These are phyloP conservation scores for Lathyrus aphaca DNA, from an alignment of 306 rosid genomes.

Conservation along the genomic window DNA sequence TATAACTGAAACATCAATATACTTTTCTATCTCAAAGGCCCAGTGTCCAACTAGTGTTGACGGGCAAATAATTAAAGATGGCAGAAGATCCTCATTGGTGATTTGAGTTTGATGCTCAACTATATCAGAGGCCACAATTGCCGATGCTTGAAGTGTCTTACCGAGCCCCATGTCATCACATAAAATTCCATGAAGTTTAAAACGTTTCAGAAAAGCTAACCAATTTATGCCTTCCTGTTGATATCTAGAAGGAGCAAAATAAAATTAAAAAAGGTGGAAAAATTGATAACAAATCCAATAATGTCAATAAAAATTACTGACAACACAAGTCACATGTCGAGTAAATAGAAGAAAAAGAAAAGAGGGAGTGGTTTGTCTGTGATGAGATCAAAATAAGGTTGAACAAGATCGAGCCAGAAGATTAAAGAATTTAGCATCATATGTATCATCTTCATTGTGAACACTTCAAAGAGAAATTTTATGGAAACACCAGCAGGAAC, in stretches of 20 bases:
- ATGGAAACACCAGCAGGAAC: background rate
- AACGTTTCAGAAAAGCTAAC: constrained; percentile 93
- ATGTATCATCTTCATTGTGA: constrained; percentile 9
- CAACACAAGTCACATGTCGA: constrained; percentile 20
- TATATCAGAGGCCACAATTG: constrained; percentile 89
- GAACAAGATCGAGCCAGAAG: constrained; percentile 12
- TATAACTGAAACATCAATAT: constrained; percentile 72
- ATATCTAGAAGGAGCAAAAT: constrained; percentile 62
- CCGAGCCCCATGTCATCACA: constrained; percentile 99
- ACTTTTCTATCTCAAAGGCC: constrained; percentile 97
- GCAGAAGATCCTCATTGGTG: constrained; percentile 53
- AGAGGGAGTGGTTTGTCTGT: background rate
- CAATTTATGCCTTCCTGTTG: constrained; percentile 99
- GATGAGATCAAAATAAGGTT: constrained; percentile 28
- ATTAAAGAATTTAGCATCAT: constrained; percentile 24
- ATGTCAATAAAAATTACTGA: background rate
- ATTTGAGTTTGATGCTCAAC: constrained; percentile 60
- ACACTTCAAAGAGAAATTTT: background rate
- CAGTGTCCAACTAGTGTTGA: constrained; percentile 98
- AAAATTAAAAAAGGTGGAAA: constrained; percentile 25
- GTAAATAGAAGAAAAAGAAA: background rate
- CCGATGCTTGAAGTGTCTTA: constrained; percentile 96
- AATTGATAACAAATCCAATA: background rate
- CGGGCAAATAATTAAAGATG: constrained; percentile 91
- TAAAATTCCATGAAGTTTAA: constrained; percentile 99